Evolutionary conservation across 768 basidiomycete species (phyloP).

Genomic region (Russula olivacea): DNA sequence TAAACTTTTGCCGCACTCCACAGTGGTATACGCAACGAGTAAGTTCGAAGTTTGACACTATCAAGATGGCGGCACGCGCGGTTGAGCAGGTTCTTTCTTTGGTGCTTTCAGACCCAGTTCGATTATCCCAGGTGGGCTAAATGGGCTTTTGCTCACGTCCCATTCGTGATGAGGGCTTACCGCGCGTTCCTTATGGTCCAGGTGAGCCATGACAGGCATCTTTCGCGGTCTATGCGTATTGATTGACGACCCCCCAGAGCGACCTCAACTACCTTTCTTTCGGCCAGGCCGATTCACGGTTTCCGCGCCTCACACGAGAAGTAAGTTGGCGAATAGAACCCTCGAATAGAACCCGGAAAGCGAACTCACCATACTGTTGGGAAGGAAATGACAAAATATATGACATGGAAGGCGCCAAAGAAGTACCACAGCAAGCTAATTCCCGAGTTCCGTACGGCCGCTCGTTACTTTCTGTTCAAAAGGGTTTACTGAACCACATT

Average conservation of each 20-base stretch:
- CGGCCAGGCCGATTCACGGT: not conserved
- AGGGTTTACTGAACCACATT: not conserved
- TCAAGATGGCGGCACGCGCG: not conserved
- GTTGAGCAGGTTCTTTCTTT: not conserved
- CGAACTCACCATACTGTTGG: not conserved
- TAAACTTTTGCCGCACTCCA: conserved; percentile 53
- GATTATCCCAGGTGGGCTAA: conserved; percentile 41
- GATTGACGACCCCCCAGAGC: not conserved
- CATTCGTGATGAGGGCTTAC: conserved; percentile 44
- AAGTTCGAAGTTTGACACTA: conserved; percentile 24
- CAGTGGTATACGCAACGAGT: conserved; percentile 54
- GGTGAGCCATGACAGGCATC: conserved; percentile 31
- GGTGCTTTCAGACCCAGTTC: conserved; percentile 33
- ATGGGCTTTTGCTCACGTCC: conserved; percentile 52
- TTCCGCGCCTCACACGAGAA: not conserved
- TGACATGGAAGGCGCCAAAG: conserved; percentile 41
- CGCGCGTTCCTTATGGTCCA: conserved; percentile 43
- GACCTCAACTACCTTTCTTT: conserved; percentile 2
- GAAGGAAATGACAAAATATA: conserved; percentile 42
- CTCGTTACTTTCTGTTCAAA: not conserved
- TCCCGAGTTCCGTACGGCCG: conserved; percentile 45
- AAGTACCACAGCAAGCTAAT: conserved; percentile 33
- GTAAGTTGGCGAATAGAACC: conserved; percentile 1
- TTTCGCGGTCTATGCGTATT: not conserved
- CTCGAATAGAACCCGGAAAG: not conserved